Percentiles rank a stretch among this genome's conserved stretches.
Conservation (phyloP, 306 rosid genomes). For the Malus orientalis region DNA sequence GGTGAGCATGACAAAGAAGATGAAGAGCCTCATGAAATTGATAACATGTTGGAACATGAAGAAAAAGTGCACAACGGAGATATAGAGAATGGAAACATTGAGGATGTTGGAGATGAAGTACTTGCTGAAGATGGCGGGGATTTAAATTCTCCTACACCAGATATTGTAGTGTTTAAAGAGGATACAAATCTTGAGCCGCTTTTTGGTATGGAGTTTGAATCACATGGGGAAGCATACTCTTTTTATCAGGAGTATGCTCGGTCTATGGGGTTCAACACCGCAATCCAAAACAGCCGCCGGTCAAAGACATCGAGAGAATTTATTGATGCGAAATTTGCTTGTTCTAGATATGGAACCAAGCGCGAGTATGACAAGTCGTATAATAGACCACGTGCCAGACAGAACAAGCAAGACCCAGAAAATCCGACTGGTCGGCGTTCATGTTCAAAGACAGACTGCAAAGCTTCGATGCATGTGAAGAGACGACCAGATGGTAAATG, state of each 20-base stretch:
- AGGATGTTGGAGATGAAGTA: slow-evolving; percentile 49
- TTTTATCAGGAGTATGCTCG: slow-evolving; percentile 99
- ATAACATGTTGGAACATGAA: slow-evolving; percentile 64
- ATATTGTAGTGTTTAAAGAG: slow-evolving; percentile 67
- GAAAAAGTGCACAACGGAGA: slow-evolving; percentile 74
- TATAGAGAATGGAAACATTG: slow-evolving; percentile 51
- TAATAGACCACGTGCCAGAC: slow-evolving; percentile 83
- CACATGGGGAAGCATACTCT: slow-evolving; percentile 93
- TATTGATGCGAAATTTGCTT: slow-evolving; percentile 98
- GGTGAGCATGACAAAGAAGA: slow-evolving; percentile 81
- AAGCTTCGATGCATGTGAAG: slow-evolving; percentile 99
- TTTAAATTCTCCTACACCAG: slow-evolving; percentile 63
- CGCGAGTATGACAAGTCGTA: slow-evolving; percentile 87
- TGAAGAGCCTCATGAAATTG: slow-evolving; percentile 68
- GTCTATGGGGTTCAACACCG: slow-evolving; percentile 95
- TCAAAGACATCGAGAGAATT: slow-evolving; percentile 96
- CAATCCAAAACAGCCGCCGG: slow-evolving; percentile 96
- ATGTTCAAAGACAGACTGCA: slow-evolving; percentile 93
- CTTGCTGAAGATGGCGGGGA: slow-evolving; percentile 67
- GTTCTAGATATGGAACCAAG: slow-evolving; percentile 95
- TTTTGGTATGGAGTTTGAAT: slow-evolving; percentile 97
- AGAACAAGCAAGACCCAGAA: slow-evolving; percentile 86
- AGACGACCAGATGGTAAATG: slow-evolving; percentile 94
- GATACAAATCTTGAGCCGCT: slow-evolving; percentile 96
- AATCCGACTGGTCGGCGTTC: slow-evolving; percentile 87